phyloP scores from a whole-genome alignment of 768 basidiomycete genomes.

The Kwoniella shandongensis region DNA sequence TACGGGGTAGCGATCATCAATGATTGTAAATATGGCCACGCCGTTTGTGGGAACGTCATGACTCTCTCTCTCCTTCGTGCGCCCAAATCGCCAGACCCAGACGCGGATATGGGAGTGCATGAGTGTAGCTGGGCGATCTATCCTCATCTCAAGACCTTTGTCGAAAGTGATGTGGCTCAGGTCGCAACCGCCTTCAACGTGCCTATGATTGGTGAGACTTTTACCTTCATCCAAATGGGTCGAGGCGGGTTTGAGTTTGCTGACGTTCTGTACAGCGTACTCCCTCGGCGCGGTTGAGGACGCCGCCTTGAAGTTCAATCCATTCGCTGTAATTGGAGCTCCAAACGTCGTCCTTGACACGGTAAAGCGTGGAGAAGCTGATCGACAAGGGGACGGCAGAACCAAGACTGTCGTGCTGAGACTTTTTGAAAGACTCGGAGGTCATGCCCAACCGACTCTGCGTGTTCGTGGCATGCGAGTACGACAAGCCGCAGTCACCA shows the following conservation, averaged over 20 bases:
- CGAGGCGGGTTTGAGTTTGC: neutral
- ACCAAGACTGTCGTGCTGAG: conserved; percentile 72
- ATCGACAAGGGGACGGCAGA: conserved; percentile 57
- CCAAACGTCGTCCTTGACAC: conserved; percentile 88
- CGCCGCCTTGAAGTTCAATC: conserved; percentile 26
- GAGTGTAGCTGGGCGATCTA: conserved; percentile 83
- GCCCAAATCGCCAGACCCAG: conserved; percentile 64
- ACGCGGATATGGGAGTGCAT: conserved; percentile 59
- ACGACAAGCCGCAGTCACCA: conserved; percentile 69
- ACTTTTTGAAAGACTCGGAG: conserved; percentile 89
- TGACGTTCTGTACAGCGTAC: conserved; percentile 56
- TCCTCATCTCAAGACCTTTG: conserved; percentile 84
- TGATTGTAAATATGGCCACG: conserved; percentile 85
- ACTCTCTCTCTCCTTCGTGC: conserved; percentile 86
- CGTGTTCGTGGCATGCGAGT: conserved; percentile 80
- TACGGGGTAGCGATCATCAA: conserved; percentile 93
- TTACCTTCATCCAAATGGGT: neutral
- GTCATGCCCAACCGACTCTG: too few relatives aligned
- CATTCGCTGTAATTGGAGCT: conserved; percentile 65
- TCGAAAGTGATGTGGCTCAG: conserved; percentile 75
- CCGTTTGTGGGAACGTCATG: conserved; percentile 76
- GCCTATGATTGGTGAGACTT: conserved; percentile 64
- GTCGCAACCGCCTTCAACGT: conserved; percentile 53
- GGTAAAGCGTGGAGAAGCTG: conserved; percentile 88
- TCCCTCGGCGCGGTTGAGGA: conserved; percentile 41